A percentile compares a stretch with the other conserved stretches of the same genome.
Evolutionary conservation across 140 eudicot species (phyloP).

Genomic region (Bidens hawaiensis): DNA sequence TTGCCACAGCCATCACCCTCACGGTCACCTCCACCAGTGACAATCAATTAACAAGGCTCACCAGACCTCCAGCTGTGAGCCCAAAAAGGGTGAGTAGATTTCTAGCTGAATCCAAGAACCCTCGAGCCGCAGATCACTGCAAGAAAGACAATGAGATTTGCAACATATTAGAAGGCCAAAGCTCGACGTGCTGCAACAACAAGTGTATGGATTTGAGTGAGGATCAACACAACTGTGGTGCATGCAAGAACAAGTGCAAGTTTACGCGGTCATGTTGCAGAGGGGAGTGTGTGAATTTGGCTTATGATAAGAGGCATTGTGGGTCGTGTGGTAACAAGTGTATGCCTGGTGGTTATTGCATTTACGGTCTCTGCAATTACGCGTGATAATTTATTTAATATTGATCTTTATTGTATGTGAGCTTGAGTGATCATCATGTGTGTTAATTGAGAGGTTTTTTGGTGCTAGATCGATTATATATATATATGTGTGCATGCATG

Average conservation of each 20-base stretch:
- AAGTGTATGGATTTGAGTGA: no score
- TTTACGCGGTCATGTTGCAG: background rate
- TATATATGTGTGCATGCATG: no score
- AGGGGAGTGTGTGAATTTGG: background rate
- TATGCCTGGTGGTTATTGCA: background rate
- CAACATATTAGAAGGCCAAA: background rate
- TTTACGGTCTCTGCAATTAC: background rate
- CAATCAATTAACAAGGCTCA: background rate
- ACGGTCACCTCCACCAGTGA: conserved; percentile 24
- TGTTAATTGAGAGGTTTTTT: no score
- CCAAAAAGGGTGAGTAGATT: conserved; percentile 38
- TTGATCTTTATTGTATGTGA: no score
- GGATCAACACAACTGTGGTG: no score
- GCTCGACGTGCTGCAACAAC: no score
- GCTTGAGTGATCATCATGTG: no score
- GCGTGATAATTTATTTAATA: no score
- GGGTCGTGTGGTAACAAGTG: background rate
- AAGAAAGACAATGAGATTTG: conserved; percentile 43
- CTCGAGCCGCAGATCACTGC: conserved; percentile 54
- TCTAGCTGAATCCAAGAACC: conserved; percentile 33
- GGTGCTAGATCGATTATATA: no score
- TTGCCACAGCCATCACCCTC: conserved; percentile 27
- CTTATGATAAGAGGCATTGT: background rate
- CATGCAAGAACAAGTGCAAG: no score
- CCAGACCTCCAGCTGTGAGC: background rate